Evolutionary conservation across 2,329 filamentous ascomycete genomes (phyloP), one percentile per base, ranked within the genome.

Genomic region (Colletotrichum simmondsii): DNA sequence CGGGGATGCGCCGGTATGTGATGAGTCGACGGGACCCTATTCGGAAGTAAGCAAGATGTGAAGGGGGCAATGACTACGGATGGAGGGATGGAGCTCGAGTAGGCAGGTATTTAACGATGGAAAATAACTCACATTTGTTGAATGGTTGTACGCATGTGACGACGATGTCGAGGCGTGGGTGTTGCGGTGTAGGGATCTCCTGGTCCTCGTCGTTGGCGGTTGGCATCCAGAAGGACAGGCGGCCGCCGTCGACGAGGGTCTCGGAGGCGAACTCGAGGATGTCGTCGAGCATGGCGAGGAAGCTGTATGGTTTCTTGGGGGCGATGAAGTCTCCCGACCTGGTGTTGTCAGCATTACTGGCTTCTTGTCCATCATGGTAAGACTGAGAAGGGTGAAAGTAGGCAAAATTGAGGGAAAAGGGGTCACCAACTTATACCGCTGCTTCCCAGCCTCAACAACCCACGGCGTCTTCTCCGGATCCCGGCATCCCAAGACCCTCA

Each of bases 201-300:
- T 92, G 89, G 60, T 94, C 89, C 76, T 95, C 90, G 73, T 94
- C 92, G 79, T 94, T 95, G 32, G 95, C 92, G 0, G 95, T 97
- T 0, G 97, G 97, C 94, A 98, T 97, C 97, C 97, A 99, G 86
- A 99, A 97, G 8, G 93, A 94, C 11, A 99, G 81, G 32, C 97
- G 88, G 0, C 95, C 97, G 74, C 91, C 84, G 65, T 94, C 92
- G 8, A 98, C 94, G 1, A 99, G 87, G 1, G 92, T 94, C 14
- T 89, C 86, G 1, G 92, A 89, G 5, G 95, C 92, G 79, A 99
- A 98, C 24, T 92, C 88, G 6, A 98, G 88, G 65, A 99, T 95
- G 80, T 98, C 95, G 78, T 95, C 92, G 24, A 98, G 88, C 91
- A 99, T 95, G 6, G 94, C 93, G 52, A 93, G 87, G 81, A 99